Evolutionary conservation across 257 asterid species (phyloP).

Genomic region (Leptodermis oblonga): DNA sequence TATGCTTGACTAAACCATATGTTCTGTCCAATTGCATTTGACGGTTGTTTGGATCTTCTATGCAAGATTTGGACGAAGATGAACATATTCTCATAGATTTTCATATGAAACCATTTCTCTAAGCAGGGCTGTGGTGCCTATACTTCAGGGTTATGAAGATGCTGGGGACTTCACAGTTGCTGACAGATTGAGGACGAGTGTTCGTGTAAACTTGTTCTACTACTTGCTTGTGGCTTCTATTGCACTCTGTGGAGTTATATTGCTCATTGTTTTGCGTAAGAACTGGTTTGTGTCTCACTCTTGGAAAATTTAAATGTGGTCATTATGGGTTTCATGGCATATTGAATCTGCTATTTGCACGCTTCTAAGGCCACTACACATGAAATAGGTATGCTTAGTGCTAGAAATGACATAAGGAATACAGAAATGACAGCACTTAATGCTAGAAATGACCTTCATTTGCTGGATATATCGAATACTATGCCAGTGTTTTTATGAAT

Average conservation of each 20-base stretch:
- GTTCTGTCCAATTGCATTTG: neutral
- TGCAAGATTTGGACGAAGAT: constrained; percentile 2
- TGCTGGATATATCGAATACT: neutral
- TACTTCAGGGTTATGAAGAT: constrained; percentile 85
- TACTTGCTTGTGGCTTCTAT: constrained; percentile 51
- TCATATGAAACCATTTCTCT: constrained; percentile 43
- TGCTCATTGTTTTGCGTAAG: constrained; percentile 47
- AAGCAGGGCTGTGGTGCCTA: constrained; percentile 86
- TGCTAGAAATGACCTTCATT: neutral
- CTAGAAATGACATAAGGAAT: neutral
- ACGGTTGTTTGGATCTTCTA: constrained; percentile 8
- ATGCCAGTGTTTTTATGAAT: neutral
- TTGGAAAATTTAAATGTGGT: neutral
- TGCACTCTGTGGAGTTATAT: constrained; percentile 49
- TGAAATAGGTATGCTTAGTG: neutral
- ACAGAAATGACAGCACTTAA: too few relatives aligned
- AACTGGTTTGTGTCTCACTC: constrained; percentile 52
- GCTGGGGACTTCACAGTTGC: constrained; percentile 74
- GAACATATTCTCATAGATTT: constrained; percentile 33
- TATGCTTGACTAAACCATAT: neutral
- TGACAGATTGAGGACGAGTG: constrained; percentile 68
- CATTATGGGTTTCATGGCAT: neutral
- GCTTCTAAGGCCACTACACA: neutral
- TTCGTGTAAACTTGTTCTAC: constrained; percentile 61
- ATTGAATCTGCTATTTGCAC: neutral